phyloP scores from a whole-genome alignment of 768 basidiomycete species.

The Amanita thiersii region DNA sequence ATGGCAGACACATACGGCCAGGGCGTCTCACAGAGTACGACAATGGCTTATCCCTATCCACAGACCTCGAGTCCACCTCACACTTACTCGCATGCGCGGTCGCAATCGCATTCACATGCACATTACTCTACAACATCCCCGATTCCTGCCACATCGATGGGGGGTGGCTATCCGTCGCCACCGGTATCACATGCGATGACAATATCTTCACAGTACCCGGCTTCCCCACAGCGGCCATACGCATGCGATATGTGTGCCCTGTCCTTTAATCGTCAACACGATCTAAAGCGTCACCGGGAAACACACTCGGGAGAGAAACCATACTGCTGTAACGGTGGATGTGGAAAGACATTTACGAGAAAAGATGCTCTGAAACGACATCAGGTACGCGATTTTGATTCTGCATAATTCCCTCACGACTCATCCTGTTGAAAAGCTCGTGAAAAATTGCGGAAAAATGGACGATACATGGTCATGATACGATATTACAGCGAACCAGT shows the following conservation, averaged over 20 bases:
- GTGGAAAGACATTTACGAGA: conserved; percentile 81
- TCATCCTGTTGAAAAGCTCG: conserved; percentile 39
- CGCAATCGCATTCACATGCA: conserved; percentile 30
- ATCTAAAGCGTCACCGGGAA: conserved; percentile 77
- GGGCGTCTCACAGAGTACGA: neutral
- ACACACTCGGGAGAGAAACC: conserved; percentile 85
- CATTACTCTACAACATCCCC: conserved; percentile 16
- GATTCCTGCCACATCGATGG: conserved; percentile 13
- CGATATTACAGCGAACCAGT: too few relatives aligned
- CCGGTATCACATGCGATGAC: conserved; percentile 27
- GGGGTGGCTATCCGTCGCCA: conserved; percentile 21
- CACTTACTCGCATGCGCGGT: conserved; percentile 28
- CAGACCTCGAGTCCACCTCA: conserved; percentile 23
- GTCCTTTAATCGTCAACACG: conserved; percentile 82
- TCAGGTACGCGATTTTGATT: conserved; percentile 42
- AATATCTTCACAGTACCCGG: conserved; percentile 42
- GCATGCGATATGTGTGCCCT: conserved; percentile 67
- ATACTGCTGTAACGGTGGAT: conserved; percentile 75
- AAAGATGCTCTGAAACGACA: conserved; percentile 84
- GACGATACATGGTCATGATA: conserved; percentile 40
- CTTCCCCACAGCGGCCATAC: conserved; percentile 55
- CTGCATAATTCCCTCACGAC: conserved; percentile 9
- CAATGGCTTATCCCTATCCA: conserved; percentile 6
- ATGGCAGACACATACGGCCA: neutral
- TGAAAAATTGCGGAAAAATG: conserved; percentile 70